Conservation (phyloP, 257 asterid genomes). For the Capsicum chinense region DNA sequence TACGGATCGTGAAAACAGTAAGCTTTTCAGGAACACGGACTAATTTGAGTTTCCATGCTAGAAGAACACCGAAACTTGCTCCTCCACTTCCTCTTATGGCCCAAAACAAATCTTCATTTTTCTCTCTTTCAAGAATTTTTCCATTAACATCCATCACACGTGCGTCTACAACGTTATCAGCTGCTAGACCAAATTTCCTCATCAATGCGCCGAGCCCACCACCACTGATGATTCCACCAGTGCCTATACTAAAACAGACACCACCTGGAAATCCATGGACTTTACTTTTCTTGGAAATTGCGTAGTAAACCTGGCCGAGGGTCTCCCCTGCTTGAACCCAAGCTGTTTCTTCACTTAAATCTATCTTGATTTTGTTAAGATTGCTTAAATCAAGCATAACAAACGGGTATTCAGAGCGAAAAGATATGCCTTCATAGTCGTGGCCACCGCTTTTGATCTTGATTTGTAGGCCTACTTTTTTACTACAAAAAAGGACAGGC, state of each 20-base stretch:
- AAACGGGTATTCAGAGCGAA: background rate
- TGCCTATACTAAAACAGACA: constrained; percentile 28
- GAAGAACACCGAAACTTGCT: constrained; percentile 17
- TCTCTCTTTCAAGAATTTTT: background rate
- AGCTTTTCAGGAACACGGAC: background rate
- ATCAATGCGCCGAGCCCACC: constrained; percentile 14
- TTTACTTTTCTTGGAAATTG: constrained; percentile 11
- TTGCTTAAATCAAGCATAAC: constrained; percentile 24
- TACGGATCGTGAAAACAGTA: constrained; percentile 4
- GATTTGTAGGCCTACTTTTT: background rate
- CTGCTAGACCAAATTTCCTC: background rate
- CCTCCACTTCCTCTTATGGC: constrained; percentile 18
- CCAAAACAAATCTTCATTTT: background rate
- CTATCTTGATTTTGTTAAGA: constrained; percentile 1
- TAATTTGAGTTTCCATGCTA: constrained; percentile 21
- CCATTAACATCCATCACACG: background rate
- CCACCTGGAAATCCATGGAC: constrained; percentile 33
- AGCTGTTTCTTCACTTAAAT: background rate
- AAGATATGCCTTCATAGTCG: constrained; percentile 17
- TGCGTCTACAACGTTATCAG: constrained; percentile 22
- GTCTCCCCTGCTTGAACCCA: constrained; percentile 37
- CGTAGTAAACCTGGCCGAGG: constrained; percentile 29
- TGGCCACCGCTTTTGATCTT: constrained; percentile 26
- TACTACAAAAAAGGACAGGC: background rate
- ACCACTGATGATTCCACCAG: constrained; percentile 32